Percentiles rank a stretch among this genome's conserved stretches.
Evolutionary conservation across 192 early-diverging fungal species (phyloP).

Genomic region (Backusella liffmaniae): DNA sequence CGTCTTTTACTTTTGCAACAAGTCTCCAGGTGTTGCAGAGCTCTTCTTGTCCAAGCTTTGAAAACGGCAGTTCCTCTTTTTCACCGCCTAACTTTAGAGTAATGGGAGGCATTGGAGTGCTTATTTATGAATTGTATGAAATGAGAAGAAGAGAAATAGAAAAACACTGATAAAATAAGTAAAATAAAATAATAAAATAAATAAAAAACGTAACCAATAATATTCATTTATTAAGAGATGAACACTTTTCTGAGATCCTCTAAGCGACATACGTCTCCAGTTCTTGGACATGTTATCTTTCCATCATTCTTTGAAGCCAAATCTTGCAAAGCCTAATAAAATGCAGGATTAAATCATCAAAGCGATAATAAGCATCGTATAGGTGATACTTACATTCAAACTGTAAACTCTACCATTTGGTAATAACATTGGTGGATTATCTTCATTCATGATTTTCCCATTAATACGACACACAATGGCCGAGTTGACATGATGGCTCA

Average conservation of each 20-base stretch:
- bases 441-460: conserved; percentile 93
- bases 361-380: not conserved
- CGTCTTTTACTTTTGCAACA: conserved; percentile 81
- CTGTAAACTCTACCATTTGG: conserved; percentile 98
- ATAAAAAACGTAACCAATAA: not conserved
- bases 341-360: not conserved
- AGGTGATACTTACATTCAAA: conserved; percentile 51
- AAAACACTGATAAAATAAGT: not conserved
- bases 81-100: conserved; percentile 68
- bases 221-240: conserved; percentile 51
- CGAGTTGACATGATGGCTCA: conserved; percentile 94
- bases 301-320: conserved; percentile 67
- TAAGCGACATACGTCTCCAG: conserved; percentile 52
- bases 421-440: conserved; percentile 93
- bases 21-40: conserved; percentile 75
- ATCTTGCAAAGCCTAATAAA: conserved; percentile 59
- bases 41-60: conserved; percentile 73
- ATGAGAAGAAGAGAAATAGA: not conserved
- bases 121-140: not conserved
- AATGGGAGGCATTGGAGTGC: conserved; percentile 57
- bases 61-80: conserved; percentile 46
- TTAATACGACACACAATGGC: conserved; percentile 91
- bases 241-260: conserved; percentile 74
- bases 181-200: too few species aligned
- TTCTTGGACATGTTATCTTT: conserved; percentile 73